Evolutionary conservation across 805 yeast genomes (phyloP).

Genomic region (Metschnikowia gelsemii): DNA sequence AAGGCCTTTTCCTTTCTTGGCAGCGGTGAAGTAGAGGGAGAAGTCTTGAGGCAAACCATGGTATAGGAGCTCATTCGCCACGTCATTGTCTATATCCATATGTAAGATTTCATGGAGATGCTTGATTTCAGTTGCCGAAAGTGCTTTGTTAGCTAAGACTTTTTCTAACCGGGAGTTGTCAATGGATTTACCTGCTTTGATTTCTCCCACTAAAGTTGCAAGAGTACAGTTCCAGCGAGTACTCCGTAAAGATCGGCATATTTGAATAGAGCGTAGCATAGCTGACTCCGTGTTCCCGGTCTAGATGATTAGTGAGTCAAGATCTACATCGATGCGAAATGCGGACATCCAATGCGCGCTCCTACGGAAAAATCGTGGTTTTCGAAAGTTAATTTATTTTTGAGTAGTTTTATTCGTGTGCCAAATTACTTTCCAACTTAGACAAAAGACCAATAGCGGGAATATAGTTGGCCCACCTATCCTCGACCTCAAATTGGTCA

Average conservation of each 20-base stretch:
- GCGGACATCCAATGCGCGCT: background rate
- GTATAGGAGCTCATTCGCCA: slow-evolving; percentile 23
- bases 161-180: slow-evolving; percentile 1
- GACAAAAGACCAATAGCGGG: slow-evolving; percentile 55
- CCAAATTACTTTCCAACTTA: slow-evolving; percentile 37
- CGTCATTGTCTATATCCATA: slow-evolving; percentile 5
- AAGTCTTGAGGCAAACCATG: slow-evolving; percentile 25
- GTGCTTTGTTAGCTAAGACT: background rate
- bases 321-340: background rate
- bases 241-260: background rate
- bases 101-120: slow-evolving; percentile 11
- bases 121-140: slow-evolving; percentile 7
- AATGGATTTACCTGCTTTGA: slow-evolving; percentile 4
- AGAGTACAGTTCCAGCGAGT: slow-evolving; percentile 11
- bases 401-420: slow-evolving; percentile 4
- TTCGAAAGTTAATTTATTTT: background rate
- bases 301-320: background rate
- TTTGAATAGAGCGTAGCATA: background rate
- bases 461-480: slow-evolving; percentile 49
- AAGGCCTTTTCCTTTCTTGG: slow-evolving; percentile 12
- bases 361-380: background rate
- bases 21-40: slow-evolving; percentile 29
- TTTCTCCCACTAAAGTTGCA: slow-evolving; percentile 2
- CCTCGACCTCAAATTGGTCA: slow-evolving; percentile 39
- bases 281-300: background rate